Base-by-base conservation (phyloP, 495 filamentous ascomycete genomes). In the Daldinia grandis region DNA sequence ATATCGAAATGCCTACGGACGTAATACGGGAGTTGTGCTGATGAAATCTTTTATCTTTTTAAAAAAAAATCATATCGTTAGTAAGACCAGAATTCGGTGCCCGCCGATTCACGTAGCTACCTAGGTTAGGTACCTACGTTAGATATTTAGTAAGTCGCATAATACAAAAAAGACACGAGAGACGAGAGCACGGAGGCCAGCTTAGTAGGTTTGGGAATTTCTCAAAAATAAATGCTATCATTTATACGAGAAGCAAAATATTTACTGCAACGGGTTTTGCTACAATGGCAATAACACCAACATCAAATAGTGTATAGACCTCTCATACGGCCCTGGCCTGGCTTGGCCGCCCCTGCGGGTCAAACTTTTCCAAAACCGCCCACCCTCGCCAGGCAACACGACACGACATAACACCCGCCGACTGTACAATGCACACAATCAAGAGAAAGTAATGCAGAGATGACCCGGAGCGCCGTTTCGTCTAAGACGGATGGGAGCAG, bases 391-490 rank as follows among this genome's bases (percentile, higher is more conserved):
- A 38, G 44, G 60, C 70, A 62, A 62, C 49, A 68, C 33, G 49
- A 61, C 62, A 66, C 56, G 21, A 62, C 53, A 62, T 68, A 73
- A 65, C 65, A 69, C 70, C 65, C 50, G 51, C 65, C 70, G 50
- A 69, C 56, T 62, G 61, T 73, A 68, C 25, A 65, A 69, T 69
- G 70, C 65, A 69, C 56, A 62, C 50, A 68, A 69, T 69, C 62
- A 59, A 72, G 65, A 57, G 65, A 38, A 64, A 58, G 50, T 40
- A 73, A 73, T 73, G 70, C 65, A 73, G 40, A 66, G 31, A 51
- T 69, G 65, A 73, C 58, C 70, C 65, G 47, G 65, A 65, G 64
- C 70, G 62, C 70, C 70, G 70, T 69, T 69, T 73, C 70, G 65
- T 62, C 65, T 68, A 62, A 68, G 61, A 58, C 54, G 50, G 58